phyloP scores from a whole-genome alignment of 192 early-diverging fungal species.

The Entrophospora sp. region DNA sequence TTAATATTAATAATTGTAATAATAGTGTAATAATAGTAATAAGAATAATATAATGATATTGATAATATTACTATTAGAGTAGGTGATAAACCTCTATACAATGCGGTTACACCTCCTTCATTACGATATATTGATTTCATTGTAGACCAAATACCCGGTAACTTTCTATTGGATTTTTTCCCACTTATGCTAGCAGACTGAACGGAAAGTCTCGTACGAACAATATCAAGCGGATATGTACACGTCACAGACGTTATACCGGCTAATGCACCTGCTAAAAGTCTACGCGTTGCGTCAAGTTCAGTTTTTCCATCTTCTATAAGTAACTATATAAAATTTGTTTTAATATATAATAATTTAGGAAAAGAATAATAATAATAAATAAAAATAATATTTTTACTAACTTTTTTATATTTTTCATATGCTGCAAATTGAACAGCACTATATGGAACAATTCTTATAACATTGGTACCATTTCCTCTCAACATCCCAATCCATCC shows the following conservation, averaged over 20 bases:
- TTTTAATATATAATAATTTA: no score
- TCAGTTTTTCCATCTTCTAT: constrained; percentile 60
- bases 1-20: constrained; percentile 30
- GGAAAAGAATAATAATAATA: no score
- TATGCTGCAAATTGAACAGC: constrained; percentile 79
- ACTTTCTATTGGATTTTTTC: constrained; percentile 36
- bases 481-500: constrained; percentile 63
- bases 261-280: constrained; percentile 63
- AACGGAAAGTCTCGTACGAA: constrained; percentile 65
- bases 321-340: constrained; percentile 44
- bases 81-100: constrained; percentile 66
- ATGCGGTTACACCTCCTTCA: constrained; percentile 64
- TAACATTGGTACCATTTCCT: constrained; percentile 75
- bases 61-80: constrained; percentile 46
- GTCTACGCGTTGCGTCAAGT: constrained; percentile 60
- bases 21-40: no score
- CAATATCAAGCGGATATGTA: constrained; percentile 72
- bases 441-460: constrained; percentile 73
- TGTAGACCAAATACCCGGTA: constrained; percentile 61
- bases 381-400: no score
- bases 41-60: no score
- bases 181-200: constrained; percentile 52
- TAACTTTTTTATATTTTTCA: constrained; percentile 70
- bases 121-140: constrained; percentile 52
- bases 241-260: constrained; percentile 67